Conservation (phyloP, 1,284 basidiomycete species). For the Ganoderma leucocontextum region DNA sequence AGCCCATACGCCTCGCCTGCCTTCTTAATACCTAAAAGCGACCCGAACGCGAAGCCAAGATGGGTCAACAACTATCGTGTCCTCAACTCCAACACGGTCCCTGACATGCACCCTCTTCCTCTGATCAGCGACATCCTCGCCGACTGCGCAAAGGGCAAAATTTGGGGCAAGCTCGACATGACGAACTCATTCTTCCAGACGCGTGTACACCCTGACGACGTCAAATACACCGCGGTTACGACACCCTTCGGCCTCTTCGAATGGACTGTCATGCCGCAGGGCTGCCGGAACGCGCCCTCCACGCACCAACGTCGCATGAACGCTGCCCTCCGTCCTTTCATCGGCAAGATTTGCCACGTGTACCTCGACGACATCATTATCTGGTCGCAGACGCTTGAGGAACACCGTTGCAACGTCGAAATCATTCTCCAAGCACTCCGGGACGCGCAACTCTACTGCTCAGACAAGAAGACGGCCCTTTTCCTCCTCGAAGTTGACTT, state of each 20-base stretch:
- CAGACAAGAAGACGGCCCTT: conserved; percentile 20
- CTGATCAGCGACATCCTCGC: too few relatives aligned
- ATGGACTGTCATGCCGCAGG: conserved; percentile 53
- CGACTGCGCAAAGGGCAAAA: too few relatives aligned
- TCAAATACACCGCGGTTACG: conserved; percentile 46
- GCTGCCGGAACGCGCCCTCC: conserved; percentile 45
- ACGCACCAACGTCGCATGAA: conserved; percentile 46
- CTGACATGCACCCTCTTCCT: too few relatives aligned
- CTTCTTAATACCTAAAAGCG: too few relatives aligned
- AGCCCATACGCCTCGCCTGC: too few relatives aligned
- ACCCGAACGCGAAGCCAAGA: too few relatives aligned
- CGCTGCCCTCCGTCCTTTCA: conserved; percentile 35
- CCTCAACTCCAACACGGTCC: too few relatives aligned
- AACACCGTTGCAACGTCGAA: neutral
- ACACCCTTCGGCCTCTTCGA: conserved; percentile 50
- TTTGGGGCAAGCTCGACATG: too few relatives aligned
- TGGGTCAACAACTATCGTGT: too few relatives aligned
- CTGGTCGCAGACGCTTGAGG: neutral
- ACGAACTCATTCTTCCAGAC: conserved; percentile 54
- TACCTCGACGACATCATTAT: conserved; percentile 17
- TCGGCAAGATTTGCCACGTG: conserved; percentile 10
- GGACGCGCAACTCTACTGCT: conserved; percentile 32
- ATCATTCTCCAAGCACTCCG: conserved; percentile 36
- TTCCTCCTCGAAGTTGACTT: conserved; percentile 35
- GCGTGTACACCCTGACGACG: conserved; percentile 45